Evolutionary conservation across 106 monocot genomes (phyloP).

Genomic region (Platanthera zijinensis): DNA sequence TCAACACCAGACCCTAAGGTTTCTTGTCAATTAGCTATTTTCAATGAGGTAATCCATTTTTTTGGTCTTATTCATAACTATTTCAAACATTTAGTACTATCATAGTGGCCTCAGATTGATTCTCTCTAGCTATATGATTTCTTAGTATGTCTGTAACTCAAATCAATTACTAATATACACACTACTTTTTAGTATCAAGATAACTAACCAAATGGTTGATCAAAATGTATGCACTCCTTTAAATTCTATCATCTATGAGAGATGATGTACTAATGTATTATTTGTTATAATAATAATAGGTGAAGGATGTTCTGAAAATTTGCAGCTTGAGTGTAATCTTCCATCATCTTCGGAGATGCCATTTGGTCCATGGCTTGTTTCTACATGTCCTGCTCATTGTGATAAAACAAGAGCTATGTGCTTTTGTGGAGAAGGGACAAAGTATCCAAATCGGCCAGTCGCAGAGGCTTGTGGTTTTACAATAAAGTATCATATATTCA

Average conservation of each 20-base stretch:
- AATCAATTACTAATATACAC: not conserved
- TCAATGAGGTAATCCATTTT: too few species aligned
- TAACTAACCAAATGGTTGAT: not conserved
- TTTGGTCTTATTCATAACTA: too few species aligned
- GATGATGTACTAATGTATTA: not conserved
- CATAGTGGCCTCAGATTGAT: too few species aligned
- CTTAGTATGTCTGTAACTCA: too few species aligned
- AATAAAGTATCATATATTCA: slow-evolving; percentile 33
- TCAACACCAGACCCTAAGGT: too few species aligned
- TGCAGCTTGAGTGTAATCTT: slow-evolving; percentile 63
- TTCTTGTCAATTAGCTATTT: too few species aligned
- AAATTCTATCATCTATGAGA: not conserved
- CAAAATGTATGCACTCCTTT: not conserved
- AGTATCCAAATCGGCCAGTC: slow-evolving; percentile 88
- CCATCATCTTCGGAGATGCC: slow-evolving; percentile 44
- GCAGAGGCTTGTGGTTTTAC: slow-evolving; percentile 79
- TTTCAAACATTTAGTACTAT: too few species aligned
- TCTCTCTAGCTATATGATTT: too few species aligned
- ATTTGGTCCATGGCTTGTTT: slow-evolving; percentile 64
- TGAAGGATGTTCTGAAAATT: slow-evolving; percentile 57
- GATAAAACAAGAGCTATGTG: slow-evolving; percentile 90
- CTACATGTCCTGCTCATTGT: slow-evolving; percentile 77
- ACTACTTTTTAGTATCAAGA: not conserved
- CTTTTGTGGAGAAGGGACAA: slow-evolving; percentile 81
- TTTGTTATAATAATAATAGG: slow-evolving; percentile 31